phyloP scores from a whole-genome alignment of 169 alveolate species.

The Plasmodium fragile region DNA sequence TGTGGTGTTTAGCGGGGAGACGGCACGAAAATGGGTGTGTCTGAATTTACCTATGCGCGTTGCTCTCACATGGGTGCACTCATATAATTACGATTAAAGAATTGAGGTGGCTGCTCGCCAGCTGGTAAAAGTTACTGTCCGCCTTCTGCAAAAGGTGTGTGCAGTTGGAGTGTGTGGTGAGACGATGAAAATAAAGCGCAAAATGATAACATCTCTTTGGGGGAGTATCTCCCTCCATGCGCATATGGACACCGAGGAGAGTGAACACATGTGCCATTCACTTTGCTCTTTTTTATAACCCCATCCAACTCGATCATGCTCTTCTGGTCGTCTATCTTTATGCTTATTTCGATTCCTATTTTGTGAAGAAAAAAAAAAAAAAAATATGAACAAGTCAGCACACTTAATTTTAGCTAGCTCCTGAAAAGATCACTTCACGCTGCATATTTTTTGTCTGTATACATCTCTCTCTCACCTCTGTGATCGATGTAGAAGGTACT shows the following conservation, averaged over 20 bases:
- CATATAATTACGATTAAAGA: slow-evolving; percentile 26
- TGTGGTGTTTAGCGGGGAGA: not conserved
- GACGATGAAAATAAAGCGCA: not conserved
- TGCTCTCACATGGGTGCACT: not conserved
- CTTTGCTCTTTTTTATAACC: slow-evolving; percentile 21
- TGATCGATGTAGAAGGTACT: slow-evolving; percentile 28
- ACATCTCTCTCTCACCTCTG: slow-evolving; percentile 9
- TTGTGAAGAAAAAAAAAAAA: not conserved
- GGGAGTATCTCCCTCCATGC: not conserved
- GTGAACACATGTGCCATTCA: not conserved
- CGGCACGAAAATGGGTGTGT: not conserved
- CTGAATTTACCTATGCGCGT: not conserved
- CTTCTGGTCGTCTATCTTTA: slow-evolving; percentile 43
- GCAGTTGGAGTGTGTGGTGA: not conserved
- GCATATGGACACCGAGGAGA: not conserved
- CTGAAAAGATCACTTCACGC: not conserved
- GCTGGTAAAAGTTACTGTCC: slow-evolving; percentile 34
- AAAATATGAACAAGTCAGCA: slow-evolving; percentile 7
- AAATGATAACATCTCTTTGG: not conserved
- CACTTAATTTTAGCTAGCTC: not conserved
- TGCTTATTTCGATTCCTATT: slow-evolving; percentile 48
- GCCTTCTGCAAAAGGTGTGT: not conserved
- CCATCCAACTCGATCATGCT: slow-evolving; percentile 38
- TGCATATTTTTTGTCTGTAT: not conserved
- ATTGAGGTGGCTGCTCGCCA: slow-evolving; percentile 29